Conservation (phyloP, 2,329 filamentous ascomycete genomes). For the Rutstroemia sp. region DNA sequence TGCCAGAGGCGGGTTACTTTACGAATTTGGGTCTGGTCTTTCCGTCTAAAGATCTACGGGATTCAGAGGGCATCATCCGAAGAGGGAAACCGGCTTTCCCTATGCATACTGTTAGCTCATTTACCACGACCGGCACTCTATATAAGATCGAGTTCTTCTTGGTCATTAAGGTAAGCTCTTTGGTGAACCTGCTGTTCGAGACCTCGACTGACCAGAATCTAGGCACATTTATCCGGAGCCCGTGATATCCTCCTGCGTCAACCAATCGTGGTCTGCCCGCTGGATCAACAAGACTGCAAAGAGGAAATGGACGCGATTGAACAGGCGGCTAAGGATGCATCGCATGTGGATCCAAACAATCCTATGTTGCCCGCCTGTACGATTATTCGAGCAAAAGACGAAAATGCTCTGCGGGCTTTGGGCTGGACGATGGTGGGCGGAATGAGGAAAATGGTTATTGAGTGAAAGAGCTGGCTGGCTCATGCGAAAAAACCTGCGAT, state of each 20-base stretch:
- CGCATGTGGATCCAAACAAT: conserved; percentile 79
- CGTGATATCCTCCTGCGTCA: conserved; percentile 84
- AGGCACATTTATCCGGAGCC: conserved; percentile 84
- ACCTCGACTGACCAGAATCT: conserved; percentile 12
- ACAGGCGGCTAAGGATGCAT: conserved; percentile 87
- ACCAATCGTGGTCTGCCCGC: conserved; percentile 90
- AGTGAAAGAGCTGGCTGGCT: conserved; percentile 35
- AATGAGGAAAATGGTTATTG: conserved; percentile 59
- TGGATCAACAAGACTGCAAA: conserved; percentile 92
- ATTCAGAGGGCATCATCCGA: conserved; percentile 80
- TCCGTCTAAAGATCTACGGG: conserved; percentile 80
- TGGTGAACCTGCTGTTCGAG: no score
- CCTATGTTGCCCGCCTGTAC: conserved; percentile 84
- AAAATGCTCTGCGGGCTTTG: conserved; percentile 51
- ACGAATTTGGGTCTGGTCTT: conserved; percentile 90
- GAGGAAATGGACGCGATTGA: conserved; percentile 99
- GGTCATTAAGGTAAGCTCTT: conserved; percentile 68
- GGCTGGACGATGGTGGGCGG: conserved; percentile 57
- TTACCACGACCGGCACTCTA: conserved; percentile 86
- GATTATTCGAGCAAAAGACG: conserved; percentile 75
- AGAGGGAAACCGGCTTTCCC: conserved; percentile 83
- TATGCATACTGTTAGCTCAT: conserved; percentile 78
- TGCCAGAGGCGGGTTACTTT: conserved; percentile 87
- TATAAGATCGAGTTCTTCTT: conserved; percentile 99
- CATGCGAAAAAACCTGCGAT: background rate